phyloP scores from a whole-genome alignment of 2,329 filamentous ascomycete genomes.

The Aspergillus spinulosporus region DNA sequence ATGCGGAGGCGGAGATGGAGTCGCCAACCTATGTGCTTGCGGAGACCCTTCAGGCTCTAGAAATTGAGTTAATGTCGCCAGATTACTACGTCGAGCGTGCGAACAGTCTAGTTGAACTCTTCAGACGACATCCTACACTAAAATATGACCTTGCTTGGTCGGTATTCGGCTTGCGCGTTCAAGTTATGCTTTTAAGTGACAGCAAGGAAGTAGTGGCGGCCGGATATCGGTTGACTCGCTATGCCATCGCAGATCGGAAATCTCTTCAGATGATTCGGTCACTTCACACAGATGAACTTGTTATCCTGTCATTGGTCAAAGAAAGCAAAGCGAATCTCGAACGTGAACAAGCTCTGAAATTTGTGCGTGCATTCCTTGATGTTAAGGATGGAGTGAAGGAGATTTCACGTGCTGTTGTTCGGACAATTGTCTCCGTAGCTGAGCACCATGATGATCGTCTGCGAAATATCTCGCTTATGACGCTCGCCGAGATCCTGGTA shows the following conservation, averaged over 20 bases:
- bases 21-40: slow-evolving; percentile 89
- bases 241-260: slow-evolving; percentile 87
- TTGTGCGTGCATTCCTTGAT: slow-evolving; percentile 90
- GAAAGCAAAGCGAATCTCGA: slow-evolving; percentile 97
- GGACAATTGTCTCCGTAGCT: slow-evolving; percentile 87
- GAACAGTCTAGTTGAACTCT: slow-evolving; percentile 92
- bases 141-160: slow-evolving; percentile 98
- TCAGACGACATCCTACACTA: slow-evolving; percentile 85
- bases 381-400: slow-evolving; percentile 90
- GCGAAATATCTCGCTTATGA: slow-evolving; percentile 87
- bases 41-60: slow-evolving; percentile 85
- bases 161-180: slow-evolving; percentile 88
- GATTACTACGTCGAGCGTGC: slow-evolving; percentile 95
- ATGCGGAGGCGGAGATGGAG: slow-evolving; percentile 69
- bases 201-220: slow-evolving; percentile 94
- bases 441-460: slow-evolving; percentile 83
- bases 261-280: slow-evolving; percentile 85
- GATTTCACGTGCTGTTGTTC: slow-evolving; percentile 80
- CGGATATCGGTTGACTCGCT: slow-evolving; percentile 88
- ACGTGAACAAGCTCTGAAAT: slow-evolving; percentile 94
- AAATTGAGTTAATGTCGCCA: slow-evolving; percentile 80
- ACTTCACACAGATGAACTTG: slow-evolving; percentile 87
- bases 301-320: slow-evolving; percentile 89
- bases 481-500: slow-evolving; percentile 85
- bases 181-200: slow-evolving; percentile 93